Base-by-base conservation (phyloP, 1,139 yeast genomes). In the Saccharomyces hybrid region DNA sequence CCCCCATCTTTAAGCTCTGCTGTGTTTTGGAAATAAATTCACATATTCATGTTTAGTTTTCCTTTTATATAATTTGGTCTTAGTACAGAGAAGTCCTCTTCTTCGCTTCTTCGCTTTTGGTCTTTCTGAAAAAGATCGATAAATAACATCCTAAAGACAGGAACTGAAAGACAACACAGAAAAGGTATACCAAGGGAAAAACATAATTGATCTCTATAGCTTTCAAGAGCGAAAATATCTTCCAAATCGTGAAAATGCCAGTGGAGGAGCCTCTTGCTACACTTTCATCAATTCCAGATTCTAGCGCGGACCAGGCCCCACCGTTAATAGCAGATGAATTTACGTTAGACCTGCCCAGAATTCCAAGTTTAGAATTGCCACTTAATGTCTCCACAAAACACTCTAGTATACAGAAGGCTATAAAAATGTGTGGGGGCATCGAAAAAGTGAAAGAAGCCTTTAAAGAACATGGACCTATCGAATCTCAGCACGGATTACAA, bases 351-450 rank as follows among this genome's bases (percentile, higher is more conserved):
- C 77, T 86, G 3, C 95, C 95, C n/a, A 85, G 84, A 63, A 81
- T 83, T 41, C 75, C 87, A 9, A 80, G 89, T 3, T 78, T 93
- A 27, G 99, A 93, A 67, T 78, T 87, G 58, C 99, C 99, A 0
- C 75, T 89, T 42, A 76, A 78, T 26, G 93, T 93, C 11, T 63
- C 66, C 13, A 48, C 63, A 2, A 54, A 60, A 13, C 64, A 57
- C 27, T 75, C 77, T 48, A 80, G 89, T 66, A 71, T 77, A 0
- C 78, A 77, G 27, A 78, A 76, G 56, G 97, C 96, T 0, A 72
- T 90, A 5, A 70, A 70, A 2, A 81, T 88, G 84, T 79, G 91
- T 48, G 98, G 98, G 2, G 97, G 97, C 0, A 71, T 75, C 34
- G 73, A 75, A 0, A 72, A 73, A 8, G 68, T 73, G 4, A 56